Evolutionary conservation across 306 rosid genomes (phyloP).

Genomic region (Lathyrus sativus): DNA sequence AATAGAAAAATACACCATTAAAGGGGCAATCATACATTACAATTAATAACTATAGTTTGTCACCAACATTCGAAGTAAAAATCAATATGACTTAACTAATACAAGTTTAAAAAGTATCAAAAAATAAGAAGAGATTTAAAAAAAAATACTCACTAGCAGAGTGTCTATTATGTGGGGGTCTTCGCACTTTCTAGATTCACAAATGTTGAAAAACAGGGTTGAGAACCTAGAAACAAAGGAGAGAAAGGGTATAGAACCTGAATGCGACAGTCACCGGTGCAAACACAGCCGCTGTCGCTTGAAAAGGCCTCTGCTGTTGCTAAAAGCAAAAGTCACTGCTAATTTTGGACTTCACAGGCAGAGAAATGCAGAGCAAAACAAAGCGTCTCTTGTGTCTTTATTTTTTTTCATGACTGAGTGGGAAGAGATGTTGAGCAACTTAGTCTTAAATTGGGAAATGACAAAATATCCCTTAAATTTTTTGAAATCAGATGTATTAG

Average conservation of each 20-base stretch:
- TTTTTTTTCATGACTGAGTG: neutral
- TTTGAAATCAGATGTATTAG: neutral
- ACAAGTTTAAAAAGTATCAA: neutral
- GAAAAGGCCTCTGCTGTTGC: neutral
- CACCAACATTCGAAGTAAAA: neutral
- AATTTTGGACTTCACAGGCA: neutral
- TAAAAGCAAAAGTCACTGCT: neutral
- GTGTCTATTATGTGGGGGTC: constrained; percentile 1
- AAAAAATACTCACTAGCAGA: neutral
- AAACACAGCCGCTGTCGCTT: neutral
- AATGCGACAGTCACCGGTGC: neutral
- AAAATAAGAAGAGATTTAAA: neutral
- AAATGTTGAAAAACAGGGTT: neutral
- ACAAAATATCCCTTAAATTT: neutral
- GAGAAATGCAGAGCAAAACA: neutral
- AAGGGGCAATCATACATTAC: neutral
- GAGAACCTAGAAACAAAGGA: neutral
- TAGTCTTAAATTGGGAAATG: neutral
- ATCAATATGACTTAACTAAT: neutral
- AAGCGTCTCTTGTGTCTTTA: neutral
- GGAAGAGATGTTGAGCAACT: neutral
- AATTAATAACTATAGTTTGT: neutral
- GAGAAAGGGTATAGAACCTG: neutral
- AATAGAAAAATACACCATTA: neutral
- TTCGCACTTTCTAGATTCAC: neutral